Conservation (phyloP, 2,329 filamentous ascomycete genomes). For the Orbilia ellipsospora region DNA sequence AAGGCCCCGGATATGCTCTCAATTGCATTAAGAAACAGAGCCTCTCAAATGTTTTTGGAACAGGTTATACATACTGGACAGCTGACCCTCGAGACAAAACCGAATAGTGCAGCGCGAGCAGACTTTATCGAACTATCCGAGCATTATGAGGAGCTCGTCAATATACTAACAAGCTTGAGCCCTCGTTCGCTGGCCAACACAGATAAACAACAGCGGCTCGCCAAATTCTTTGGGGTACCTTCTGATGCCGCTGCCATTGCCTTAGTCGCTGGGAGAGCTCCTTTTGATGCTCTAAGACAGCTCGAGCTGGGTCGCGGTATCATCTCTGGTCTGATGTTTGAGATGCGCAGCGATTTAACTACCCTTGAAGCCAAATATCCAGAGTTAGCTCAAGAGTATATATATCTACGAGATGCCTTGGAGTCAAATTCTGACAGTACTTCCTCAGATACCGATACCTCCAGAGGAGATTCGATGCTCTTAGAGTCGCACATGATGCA, state of each 20-base stretch:
- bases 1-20: not conserved
- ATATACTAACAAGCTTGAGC: not conserved
- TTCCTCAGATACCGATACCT: not conserved
- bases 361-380: constrained; percentile 29
- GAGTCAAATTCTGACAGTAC: not conserved
- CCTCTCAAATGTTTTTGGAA: not conserved
- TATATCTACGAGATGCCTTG: not conserved
- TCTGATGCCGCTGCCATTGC: constrained; percentile 6
- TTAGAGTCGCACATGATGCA: not conserved
- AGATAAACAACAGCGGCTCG: constrained; percentile 5
- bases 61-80: no score
- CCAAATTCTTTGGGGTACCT: not conserved
- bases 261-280: constrained; percentile 43
- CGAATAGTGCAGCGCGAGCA: not conserved
- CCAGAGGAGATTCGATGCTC: not conserved
- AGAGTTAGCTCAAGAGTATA: constrained; percentile 26
- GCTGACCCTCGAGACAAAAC: no score
- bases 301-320: constrained; percentile 60
- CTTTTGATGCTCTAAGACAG: constrained; percentile 50
- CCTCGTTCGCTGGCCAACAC: constrained; percentile 1
- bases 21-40: not conserved
- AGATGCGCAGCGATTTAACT: constrained; percentile 56
- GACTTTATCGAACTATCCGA: not conserved
- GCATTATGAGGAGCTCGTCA: not conserved
- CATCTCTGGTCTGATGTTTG: constrained; percentile 55